Base-by-base conservation (phyloP, 208 protist genomes). In the Sergeia podlipaevii region DNA sequence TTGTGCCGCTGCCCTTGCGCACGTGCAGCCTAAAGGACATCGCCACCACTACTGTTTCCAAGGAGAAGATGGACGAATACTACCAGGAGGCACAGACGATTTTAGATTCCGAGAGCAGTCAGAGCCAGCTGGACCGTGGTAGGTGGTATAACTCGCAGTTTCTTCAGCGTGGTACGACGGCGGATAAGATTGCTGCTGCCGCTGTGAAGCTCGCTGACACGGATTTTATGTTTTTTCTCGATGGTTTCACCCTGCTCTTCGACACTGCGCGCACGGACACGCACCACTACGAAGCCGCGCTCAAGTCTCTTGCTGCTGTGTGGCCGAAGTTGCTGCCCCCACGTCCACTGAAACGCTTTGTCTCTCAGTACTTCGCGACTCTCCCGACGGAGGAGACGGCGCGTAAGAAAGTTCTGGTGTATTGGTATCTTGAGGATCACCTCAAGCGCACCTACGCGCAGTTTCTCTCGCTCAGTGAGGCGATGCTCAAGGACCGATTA, bases 361-460 rank as follows among this genome's bases (percentile, higher is more conserved):
- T 86, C 1, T 75, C 82, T 47, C 89, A 95, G 61, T 93, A 91
- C 75, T 95, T 95, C 42, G 82, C 80, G n/a, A 95, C 89, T 1
- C 84, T 96, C 26, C 89, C 89, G 0, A 77, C 69, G 7, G 81
- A 92, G 24, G 74, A 78, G 37, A 72, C n/a, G 28, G 65, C 39
- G 24, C 72, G 89, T 11, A 67, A 71, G 60, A 77, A 65, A 42
- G 85, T 89, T 28, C 77, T 96, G 8, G 66, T 92, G 38, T 91
- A 94, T 57, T 96, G 89, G 86, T 96, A 89, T 58, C 60, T 96
- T 30, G 89, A 96, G 63, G 89, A 96, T 55, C 90, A 90, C 68
- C 63, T 96, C 51, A 96, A 96, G 62, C 83, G 84, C 54, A 92
- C 82, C 30, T 96, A 93, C 46, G 73, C 78, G 1, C 85, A 93